These are phyloP conservation scores for Nicotiana knightiana DNA, from an alignment of 257 asterid species.

Conservation along the genomic window DNA sequence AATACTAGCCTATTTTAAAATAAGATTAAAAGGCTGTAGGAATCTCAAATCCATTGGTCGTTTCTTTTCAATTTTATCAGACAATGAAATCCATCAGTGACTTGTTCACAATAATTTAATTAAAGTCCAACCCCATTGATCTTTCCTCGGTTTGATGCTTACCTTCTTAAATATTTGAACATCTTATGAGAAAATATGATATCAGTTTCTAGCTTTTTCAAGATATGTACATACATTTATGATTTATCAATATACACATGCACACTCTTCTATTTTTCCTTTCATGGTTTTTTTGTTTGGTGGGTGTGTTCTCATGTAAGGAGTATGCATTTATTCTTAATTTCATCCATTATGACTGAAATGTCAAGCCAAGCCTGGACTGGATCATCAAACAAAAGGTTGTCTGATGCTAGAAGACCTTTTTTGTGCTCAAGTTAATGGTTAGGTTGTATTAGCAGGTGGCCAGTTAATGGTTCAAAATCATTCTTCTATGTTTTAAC, in stretches of 20 bases:
- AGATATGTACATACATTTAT: background rate
- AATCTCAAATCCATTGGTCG: background rate
- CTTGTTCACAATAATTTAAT: background rate
- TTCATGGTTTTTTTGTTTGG: background rate
- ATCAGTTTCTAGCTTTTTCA: background rate
- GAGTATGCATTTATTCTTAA: background rate
- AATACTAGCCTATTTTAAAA: background rate
- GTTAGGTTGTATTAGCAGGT: background rate
- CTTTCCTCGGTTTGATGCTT: background rate
- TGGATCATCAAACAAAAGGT: background rate
- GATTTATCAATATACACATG: background rate
- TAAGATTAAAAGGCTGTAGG: background rate
- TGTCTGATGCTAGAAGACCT: background rate
- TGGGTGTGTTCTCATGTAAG: background rate
- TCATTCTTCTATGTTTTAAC: background rate
- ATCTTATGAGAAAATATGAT: background rate
- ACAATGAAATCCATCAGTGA: background rate
- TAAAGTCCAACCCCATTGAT: background rate
- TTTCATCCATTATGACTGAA: background rate
- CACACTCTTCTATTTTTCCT: background rate
- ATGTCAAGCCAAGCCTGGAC: background rate
- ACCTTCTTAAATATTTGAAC: background rate
- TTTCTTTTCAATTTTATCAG: background rate
- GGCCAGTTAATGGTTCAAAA: background rate
- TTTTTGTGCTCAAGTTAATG: background rate